Evolutionary conservation across 2,329 filamentous ascomycete genomes (phyloP).

Genomic region (Lachnellula hyalina): DNA sequence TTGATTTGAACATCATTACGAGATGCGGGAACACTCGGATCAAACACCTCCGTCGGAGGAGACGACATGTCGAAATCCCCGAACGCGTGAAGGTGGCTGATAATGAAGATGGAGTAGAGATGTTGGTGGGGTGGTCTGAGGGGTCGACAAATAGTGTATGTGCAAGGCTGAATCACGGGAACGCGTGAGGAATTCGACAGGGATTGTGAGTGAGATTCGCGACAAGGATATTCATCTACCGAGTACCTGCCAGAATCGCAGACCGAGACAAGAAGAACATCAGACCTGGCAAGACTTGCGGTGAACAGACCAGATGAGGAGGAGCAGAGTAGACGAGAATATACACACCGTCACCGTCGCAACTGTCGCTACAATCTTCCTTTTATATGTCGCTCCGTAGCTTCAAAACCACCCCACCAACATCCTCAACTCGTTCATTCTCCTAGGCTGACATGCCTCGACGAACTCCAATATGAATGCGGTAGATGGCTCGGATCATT

Average conservation of each 20-base stretch:
- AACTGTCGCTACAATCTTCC: not conserved
- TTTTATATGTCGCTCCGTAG: not conserved
- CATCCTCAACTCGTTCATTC: not conserved
- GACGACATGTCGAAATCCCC: conserved; percentile 1
- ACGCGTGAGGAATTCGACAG: conserved; percentile 9
- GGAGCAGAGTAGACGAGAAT: too few relatives aligned
- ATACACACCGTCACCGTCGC: not conserved
- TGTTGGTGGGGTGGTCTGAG: not conserved
- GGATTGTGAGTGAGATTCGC: not conserved
- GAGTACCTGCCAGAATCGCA: not conserved
- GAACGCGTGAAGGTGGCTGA: not conserved
- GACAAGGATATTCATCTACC: not conserved
- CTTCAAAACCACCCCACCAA: not conserved
- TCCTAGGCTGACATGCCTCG: conserved; percentile 17
- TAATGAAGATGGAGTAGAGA: not conserved
- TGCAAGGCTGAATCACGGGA: conserved; percentile 14
- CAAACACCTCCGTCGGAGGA: conserved; percentile 9
- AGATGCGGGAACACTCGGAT: conserved; percentile 17
- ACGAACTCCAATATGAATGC: conserved; percentile 50
- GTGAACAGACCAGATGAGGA: not conserved
- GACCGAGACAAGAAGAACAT: not conserved
- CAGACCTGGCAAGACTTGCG: not conserved
- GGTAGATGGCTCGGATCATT: conserved; percentile 57
- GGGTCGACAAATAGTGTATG: not conserved
- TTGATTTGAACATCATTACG: conserved; percentile 6